Conservation (phyloP, 306 rosid genomes). For the Cicer bijugum region DNA sequence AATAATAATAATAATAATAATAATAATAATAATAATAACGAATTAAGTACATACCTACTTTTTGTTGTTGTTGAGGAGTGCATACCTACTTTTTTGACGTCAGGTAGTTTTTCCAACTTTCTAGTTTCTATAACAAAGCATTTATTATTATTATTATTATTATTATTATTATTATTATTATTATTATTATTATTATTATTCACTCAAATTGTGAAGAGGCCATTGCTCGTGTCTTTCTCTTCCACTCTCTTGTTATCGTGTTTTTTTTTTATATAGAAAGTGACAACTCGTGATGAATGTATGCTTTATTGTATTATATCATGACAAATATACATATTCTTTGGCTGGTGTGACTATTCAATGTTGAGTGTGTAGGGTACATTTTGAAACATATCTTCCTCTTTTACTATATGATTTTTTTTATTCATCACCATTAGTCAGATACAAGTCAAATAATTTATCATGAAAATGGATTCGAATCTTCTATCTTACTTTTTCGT, state of each 20-base stretch:
- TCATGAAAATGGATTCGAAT: slow-evolving; percentile 11
- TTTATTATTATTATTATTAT: no score
- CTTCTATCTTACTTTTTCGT: background rate
- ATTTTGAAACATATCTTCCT: slow-evolving; percentile 31
- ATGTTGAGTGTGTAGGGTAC: slow-evolving; percentile 34
- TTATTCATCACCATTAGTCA: background rate
- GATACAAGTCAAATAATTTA: slow-evolving; percentile 3
- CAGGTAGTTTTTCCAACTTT: no score
- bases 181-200: background rate
- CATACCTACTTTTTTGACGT: no score
- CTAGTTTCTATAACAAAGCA: no score
- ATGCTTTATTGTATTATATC: slow-evolving; percentile 26
- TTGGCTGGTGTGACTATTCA: slow-evolving; percentile 19
- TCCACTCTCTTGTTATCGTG: slow-evolving; percentile 16
- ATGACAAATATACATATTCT: slow-evolving; percentile 26
- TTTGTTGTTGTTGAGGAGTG: no score
- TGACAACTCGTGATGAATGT: slow-evolving; percentile 31
- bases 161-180: no score
- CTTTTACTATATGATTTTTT: background rate
- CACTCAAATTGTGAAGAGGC: slow-evolving; percentile 8
- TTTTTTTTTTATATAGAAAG: slow-evolving; percentile 27
- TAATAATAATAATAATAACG: no score
- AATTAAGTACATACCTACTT: no score
- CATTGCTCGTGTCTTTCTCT: slow-evolving; percentile 32
- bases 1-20: no score